These are phyloP conservation scores for Yarrowia sp. DNA, from an alignment of 805 yeast species.

Conservation along the genomic window DNA sequence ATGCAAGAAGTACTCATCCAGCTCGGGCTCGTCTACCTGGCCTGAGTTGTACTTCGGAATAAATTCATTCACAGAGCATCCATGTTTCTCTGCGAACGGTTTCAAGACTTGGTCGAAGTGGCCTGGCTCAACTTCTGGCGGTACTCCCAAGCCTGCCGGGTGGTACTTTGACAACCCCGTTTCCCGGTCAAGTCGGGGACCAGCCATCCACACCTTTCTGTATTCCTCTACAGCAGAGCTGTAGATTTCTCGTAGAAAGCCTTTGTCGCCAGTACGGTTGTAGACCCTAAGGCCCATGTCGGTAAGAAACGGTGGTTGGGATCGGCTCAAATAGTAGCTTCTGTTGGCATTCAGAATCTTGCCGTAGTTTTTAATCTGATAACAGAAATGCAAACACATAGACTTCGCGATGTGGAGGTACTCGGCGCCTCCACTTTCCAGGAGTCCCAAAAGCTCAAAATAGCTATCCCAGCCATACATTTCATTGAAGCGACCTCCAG, in stretches of 20 bases:
- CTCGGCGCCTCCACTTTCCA: slow-evolving; percentile 53
- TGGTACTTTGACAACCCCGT: slow-evolving; percentile 87
- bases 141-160: slow-evolving; percentile 89
- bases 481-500: slow-evolving; percentile 97
- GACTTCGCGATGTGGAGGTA: slow-evolving; percentile 69
- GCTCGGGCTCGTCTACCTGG: slow-evolving; percentile 65
- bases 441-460: slow-evolving; percentile 80
- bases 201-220: slow-evolving; percentile 68
- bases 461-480: slow-evolving; percentile 98
- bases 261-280: slow-evolving; percentile 47
- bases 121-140: slow-evolving; percentile 92
- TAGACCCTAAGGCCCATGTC: slow-evolving; percentile 81
- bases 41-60: slow-evolving; percentile 67
- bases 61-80: slow-evolving; percentile 58
- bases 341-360: slow-evolving; percentile 93
- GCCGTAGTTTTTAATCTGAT: slow-evolving; percentile 86
- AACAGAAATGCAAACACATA: slow-evolving; percentile 88
- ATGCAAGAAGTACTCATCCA: slow-evolving; percentile 85
- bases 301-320: slow-evolving; percentile 95
- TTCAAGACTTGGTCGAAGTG: slow-evolving; percentile 73
- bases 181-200: slow-evolving; percentile 67
- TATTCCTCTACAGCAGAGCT: slow-evolving; percentile 86
- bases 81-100: slow-evolving; percentile 66
- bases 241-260: slow-evolving; percentile 62
- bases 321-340: slow-evolving; percentile 82